Conservation (phyloP, 1,284 basidiomycete genomes). For the Sanguinoderma infundibulare region DNA sequence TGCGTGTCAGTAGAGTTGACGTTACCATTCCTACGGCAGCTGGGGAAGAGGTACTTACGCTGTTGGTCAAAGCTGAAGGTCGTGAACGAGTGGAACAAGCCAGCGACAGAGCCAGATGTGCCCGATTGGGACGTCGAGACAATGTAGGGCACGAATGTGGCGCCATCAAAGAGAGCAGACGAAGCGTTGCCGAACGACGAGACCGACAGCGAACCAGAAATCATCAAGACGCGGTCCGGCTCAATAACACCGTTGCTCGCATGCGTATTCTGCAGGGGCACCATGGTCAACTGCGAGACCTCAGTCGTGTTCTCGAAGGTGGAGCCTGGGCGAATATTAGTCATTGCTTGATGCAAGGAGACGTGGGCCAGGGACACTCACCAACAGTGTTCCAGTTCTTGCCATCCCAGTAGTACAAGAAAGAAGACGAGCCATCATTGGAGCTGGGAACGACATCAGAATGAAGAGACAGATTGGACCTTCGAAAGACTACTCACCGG, state of each 20-base stretch:
- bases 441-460: slow-evolving; percentile 34
- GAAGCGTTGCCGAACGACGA: slow-evolving; percentile 79
- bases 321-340: slow-evolving; percentile 45
- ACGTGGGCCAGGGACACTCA: slow-evolving; percentile 35
- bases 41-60: slow-evolving; percentile 52
- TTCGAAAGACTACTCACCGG: slow-evolving; percentile 49
- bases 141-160: slow-evolving; percentile 84
- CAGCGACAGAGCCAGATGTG: slow-evolving; percentile 72
- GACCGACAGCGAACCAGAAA: slow-evolving; percentile 82
- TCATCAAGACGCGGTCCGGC: slow-evolving; percentile 87
- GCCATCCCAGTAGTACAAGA: slow-evolving; percentile 86
- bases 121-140: slow-evolving; percentile 73
- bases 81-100: slow-evolving; percentile 82
- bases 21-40: background rate
- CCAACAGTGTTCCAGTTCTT: slow-evolving; percentile 70
- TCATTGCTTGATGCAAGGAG: background rate
- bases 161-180: slow-evolving; percentile 88
- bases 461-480: background rate
- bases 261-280: slow-evolving; percentile 84
- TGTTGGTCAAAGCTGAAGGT: slow-evolving; percentile 76
- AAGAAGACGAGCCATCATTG: slow-evolving; percentile 67
- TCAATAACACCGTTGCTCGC: slow-evolving; percentile 74
- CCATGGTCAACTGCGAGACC: slow-evolving; percentile 87
- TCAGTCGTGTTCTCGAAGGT: slow-evolving; percentile 57
- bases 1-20: slow-evolving; percentile 4